Base-by-base conservation (phyloP, 352 stramenopile species). In the Pilasporangium apinafurcum region DNA sequence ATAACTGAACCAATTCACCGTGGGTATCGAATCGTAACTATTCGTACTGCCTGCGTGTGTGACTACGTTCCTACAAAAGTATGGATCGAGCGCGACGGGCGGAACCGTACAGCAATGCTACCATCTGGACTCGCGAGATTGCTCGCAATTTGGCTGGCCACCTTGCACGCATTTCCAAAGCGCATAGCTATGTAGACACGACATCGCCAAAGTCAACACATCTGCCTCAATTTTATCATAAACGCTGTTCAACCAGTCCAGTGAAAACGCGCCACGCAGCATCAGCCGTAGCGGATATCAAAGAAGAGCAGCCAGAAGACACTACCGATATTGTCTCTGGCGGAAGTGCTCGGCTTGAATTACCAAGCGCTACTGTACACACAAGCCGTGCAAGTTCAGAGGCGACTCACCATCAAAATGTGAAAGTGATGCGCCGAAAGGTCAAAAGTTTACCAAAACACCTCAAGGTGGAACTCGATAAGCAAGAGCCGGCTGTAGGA, bases 21-120 rank as follows among this genome's bases (percentile, higher is more conserved):
- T n/a, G n/a, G n/a, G n/a, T n/a, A n/a, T n/a, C n/a, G n/a, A n/a
- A n/a, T n/a, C n/a, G n/a, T n/a, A n/a, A n/a, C n/a, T n/a, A n/a
- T n/a, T n/a, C n/a, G n/a, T n/a, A n/a, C n/a, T n/a, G n/a, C n/a
- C n/a, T n/a, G n/a, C n/a, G n/a, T n/a, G n/a, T n/a, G n/a, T n/a
- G n/a, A n/a, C n/a, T n/a, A n/a, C n/a, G n/a, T 34, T 10, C 10
- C 29, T 10, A 34, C 18, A 30, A 5, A 24, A n/a, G n/a, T n/a
- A 91, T 91, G 76, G 79, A 91, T 33, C 60, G 79, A 25, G 76
- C 53, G 27, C 69, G 79, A 7, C 74, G 77, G 18, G 76, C 79
- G 8, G 76, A 91, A 53, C 76, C 76, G 20, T 88, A 86, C 44
- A 86, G 71, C 52, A 91, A 72, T 44, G 79, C 77, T 22, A 82